These are phyloP conservation scores for Fusarium sp. DNA, from an alignment of 2,329 filamentous ascomycete genomes.

Conservation along the genomic window DNA sequence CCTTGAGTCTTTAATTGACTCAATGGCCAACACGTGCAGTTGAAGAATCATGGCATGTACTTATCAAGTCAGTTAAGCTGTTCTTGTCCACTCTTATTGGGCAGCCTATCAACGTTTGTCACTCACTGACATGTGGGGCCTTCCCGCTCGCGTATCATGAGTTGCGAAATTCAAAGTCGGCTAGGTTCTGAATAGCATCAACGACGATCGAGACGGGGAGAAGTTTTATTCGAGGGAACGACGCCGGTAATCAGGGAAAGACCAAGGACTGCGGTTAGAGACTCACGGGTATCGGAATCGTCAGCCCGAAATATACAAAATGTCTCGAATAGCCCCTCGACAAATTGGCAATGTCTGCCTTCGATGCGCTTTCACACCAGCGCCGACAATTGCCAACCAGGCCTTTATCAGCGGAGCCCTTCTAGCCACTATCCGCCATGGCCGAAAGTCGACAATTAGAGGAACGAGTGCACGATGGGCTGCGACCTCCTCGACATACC, in stretches of 20 bases:
- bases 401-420: constrained; percentile 44
- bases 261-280: background rate
- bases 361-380: constrained; percentile 55
- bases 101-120: constrained; percentile 13
- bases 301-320: constrained; percentile 38
- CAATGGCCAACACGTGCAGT: background rate
- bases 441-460: constrained; percentile 21
- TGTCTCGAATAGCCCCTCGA: constrained; percentile 54
- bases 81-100: background rate
- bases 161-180: constrained; percentile 21
- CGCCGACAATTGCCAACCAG: constrained; percentile 41
- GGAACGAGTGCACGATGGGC: constrained; percentile 44
- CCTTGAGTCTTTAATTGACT: background rate
- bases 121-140: constrained; percentile 18
- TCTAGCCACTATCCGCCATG: constrained; percentile 29
- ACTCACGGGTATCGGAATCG: background rate
- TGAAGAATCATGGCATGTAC: background rate
- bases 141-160: constrained; percentile 28
- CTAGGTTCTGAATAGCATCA: constrained; percentile 24
- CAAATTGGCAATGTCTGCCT: constrained; percentile 57
- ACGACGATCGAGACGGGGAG: constrained; percentile 11
- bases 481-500: constrained; percentile 40
- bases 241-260: background rate
- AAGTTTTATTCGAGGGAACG: constrained; percentile 7
- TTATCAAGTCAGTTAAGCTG: constrained; percentile 1